Evolutionary conservation across 2,329 filamentous ascomycete genomes (phyloP), one percentile per base, ranked within the genome.

Genomic region (Fusarium caatingaense): DNA sequence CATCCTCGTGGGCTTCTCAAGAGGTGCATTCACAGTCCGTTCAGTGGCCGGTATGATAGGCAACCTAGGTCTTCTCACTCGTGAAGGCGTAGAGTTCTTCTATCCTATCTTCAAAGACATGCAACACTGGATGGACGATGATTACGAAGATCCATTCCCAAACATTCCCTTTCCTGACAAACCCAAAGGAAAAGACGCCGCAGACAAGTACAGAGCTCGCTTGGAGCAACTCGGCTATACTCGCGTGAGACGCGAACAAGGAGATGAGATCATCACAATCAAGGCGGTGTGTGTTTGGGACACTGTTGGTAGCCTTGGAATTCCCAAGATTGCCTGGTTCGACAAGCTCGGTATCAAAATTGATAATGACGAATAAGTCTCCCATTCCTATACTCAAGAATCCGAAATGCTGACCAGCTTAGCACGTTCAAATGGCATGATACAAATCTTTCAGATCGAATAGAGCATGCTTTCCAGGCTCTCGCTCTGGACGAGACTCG

Each of bases 391-490:
- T 5, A 13, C 21, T 16, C 12, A 20, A 9, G 30, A 34, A 21
- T 18, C 18, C 18, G 34, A 57, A 20, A 42, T 44, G 15, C 79
- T 83, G 68, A 83, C 79, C 15, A 40, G 66, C 55, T 48, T 30
- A 62, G 66, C 66, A 84, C 83, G 62, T 86, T 80, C 63, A 83
- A 82, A 63, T 88, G 87, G 77, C 85, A 85, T 72, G 85, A 88
- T 69, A 88, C 86, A 6, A 82, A 78, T 41, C 76, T 88, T 27
- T 87, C 85, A 1, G 80, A 83, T 60, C 81, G 81, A 15, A 83
- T 89, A 34, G 83, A 87, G 71, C 82, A 88, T 72, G 87, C 86
- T 0, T 89, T 89, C 71, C 87, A 89, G 23, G 87, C 87, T 0
- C 80, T 89, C 12, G 87, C 87, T 2, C 76, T 89, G 4, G 87